phyloP scores from a whole-genome alignment of 768 basidiomycete species.

The Pisolithus albus region DNA sequence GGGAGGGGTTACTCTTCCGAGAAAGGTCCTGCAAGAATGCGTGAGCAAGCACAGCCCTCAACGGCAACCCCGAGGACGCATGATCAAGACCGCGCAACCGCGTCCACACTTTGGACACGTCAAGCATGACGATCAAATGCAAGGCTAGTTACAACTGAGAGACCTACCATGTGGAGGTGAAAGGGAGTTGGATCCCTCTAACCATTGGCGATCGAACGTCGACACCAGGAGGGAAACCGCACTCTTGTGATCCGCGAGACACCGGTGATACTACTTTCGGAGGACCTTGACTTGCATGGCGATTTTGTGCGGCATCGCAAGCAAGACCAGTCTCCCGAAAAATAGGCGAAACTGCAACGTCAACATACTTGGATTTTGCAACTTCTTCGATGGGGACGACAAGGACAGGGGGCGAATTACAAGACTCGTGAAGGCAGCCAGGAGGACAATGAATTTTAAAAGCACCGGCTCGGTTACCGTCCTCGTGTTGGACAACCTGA shows the following conservation, averaged over 20 bases:
- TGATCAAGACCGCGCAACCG: constrained; percentile 5
- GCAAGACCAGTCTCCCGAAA: constrained; percentile 1
- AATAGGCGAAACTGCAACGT: constrained; percentile 24
- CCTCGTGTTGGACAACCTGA: constrained; percentile 15
- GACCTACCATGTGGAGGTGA: constrained; percentile 17
- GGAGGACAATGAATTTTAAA: constrained; percentile 16
- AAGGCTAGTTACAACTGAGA: constrained; percentile 1
- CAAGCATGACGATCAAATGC: constrained; percentile 6
- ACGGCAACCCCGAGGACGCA: constrained; percentile 10
- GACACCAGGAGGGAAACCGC: constrained; percentile 3
- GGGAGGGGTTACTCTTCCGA: constrained; percentile 23
- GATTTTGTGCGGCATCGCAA: not conserved
- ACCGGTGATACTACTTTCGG: not conserved
- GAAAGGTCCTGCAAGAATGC: constrained; percentile 14
- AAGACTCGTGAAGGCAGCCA: constrained; percentile 14
- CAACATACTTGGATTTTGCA: constrained; percentile 16
- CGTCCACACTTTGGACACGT: constrained; percentile 5
- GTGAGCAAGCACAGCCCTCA: constrained; percentile 14
- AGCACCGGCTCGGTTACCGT: constrained; percentile 4
- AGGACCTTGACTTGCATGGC: not conserved
- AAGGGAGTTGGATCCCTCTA: constrained; percentile 19
- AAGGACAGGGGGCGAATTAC: not conserved
- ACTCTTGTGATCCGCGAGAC: constrained; percentile 9
- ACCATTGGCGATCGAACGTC: constrained; percentile 26
- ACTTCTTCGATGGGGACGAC: not conserved